Evolutionary conservation across 176 grass and related monocot species (phyloP), one percentile per base, ranked within the genome.

Genomic region (Zoysia japonica): DNA sequence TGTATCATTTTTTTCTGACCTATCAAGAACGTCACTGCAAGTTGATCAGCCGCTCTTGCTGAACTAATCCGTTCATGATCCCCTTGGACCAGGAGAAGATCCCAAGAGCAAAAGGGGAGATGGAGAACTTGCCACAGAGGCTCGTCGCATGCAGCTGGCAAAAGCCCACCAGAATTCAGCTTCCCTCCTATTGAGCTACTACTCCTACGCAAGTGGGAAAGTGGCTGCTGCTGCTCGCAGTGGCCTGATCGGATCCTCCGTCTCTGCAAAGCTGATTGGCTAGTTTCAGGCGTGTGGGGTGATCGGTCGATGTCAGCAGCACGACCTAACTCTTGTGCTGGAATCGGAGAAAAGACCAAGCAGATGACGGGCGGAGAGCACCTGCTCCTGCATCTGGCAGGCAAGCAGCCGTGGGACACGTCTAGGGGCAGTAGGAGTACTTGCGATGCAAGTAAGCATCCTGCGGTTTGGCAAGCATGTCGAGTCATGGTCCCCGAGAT

Each of bases 401-500:
- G 13, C 13, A 54, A 54, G 50, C 70, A 55, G 44, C 20, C 36
- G 20, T 61, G 59, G 35, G 57, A 61, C 28, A 28, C 57, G 57
- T 61, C 57, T 61, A 61, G 35, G 28, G 57, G 57, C 42, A 61
- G 44, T 41, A 28, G 57, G 28, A 61, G 44, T 41, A 28, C 45
- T 13, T 44, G 53, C 48, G 8, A 47, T 7, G 5, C 19, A 50
- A 70, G 52, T 60, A 14, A 80, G 45, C 75, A 79, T 54, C 41
- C 57, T 19, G 75, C n/a, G 48, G 63, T 60, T 61, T n/a, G 3
- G 41, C 35, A 42, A 62, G 28, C 61, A 75, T 50, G 62, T 61
- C 84, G 61, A 61, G 55, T 47, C 61, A 62, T 84, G 80, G 68
- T 39, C 69, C 52, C 77, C 60, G 56, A 35, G 42, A 78, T 65